Percentiles rank a stretch among this genome's conserved stretches.
phyloP scores from a whole-genome alignment of 2,329 filamentous ascomycete species.

The Aspergillus sp. region DNA sequence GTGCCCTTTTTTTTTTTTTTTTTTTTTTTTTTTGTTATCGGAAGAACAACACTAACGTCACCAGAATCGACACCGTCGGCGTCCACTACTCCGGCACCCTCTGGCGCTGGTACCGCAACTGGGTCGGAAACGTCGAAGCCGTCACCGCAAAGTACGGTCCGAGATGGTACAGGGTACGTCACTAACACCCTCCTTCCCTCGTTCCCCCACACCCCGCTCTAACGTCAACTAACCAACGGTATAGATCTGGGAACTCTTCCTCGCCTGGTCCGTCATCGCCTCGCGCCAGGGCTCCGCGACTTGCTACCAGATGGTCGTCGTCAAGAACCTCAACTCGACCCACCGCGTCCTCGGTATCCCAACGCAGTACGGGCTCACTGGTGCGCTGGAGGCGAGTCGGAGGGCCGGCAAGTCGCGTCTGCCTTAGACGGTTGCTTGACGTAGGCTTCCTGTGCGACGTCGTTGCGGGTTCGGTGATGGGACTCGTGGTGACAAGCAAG shows the following conservation, averaged over 20 bases:
- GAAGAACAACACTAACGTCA: too few relatives aligned
- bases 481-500: too few relatives aligned
- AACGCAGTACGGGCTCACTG: conserved; percentile 70
- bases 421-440: neutral
- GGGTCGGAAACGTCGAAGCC: conserved; percentile 92
- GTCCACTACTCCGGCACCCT: conserved; percentile 96
- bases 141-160: conserved; percentile 93
- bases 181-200: too few relatives aligned
- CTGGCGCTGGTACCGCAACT: conserved; percentile 99
- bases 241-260: conserved; percentile 92
- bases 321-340: conserved; percentile 88
- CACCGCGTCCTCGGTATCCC: conserved; percentile 77
- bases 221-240: neutral
- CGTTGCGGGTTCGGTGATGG: too few relatives aligned
- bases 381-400: conserved; percentile 59
- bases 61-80: conserved; percentile 79
- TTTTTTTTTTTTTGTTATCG: too few relatives aligned
- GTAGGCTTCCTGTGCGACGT: too few relatives aligned
- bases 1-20: neutral
- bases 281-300: conserved; percentile 83
- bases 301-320: conserved; percentile 83
- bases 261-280: conserved; percentile 81
- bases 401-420: conserved; percentile 2
- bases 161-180: conserved; percentile 87
- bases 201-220: too few relatives aligned